phyloP scores from a whole-genome alignment of 2,329 filamentous ascomycete species.

The Torrubiellomyces zombiae region DNA sequence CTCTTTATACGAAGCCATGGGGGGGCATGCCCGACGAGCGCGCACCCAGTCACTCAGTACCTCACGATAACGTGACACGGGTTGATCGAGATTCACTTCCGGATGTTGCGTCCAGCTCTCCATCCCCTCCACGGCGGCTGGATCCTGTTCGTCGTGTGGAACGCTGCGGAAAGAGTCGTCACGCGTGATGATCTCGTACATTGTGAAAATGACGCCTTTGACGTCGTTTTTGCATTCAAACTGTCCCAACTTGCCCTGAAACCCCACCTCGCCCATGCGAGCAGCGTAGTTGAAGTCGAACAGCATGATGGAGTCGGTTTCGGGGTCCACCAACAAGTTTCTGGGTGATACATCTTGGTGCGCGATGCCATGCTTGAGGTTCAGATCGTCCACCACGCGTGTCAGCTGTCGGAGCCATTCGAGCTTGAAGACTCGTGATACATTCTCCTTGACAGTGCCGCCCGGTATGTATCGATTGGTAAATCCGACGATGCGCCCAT shows the following conservation, averaged over 20 bases:
- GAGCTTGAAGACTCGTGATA: conserved; percentile 16
- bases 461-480: conserved; percentile 17
- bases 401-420: conserved; percentile 20
- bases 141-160: conserved; percentile 11
- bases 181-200: conserved; percentile 19
- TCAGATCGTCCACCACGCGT: conserved; percentile 19
- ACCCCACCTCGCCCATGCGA: conserved; percentile 6
- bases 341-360: conserved; percentile 21
- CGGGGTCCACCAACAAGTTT: conserved; percentile 19
- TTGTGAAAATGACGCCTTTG: conserved; percentile 16
- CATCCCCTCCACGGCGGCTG: conserved; percentile 5
- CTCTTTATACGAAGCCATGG: not conserved
- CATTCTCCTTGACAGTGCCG: conserved; percentile 14
- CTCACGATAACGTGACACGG: conserved; percentile 12
- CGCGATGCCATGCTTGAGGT: conserved; percentile 17
- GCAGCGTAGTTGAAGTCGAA: conserved; percentile 18
- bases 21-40: conserved; percentile 2
- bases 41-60: conserved; percentile 12
- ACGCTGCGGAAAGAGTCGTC: conserved; percentile 9
- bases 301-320: conserved; percentile 16
- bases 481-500: conserved; percentile 18
- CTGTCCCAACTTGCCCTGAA: conserved; percentile 3
- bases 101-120: conserved; percentile 15
- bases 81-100: conserved; percentile 14
- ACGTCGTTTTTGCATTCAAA: conserved; percentile 11